Evolutionary conservation across 164 flowering plant genomes (phyloP).

Genomic region (Protea cynaroides): DNA sequence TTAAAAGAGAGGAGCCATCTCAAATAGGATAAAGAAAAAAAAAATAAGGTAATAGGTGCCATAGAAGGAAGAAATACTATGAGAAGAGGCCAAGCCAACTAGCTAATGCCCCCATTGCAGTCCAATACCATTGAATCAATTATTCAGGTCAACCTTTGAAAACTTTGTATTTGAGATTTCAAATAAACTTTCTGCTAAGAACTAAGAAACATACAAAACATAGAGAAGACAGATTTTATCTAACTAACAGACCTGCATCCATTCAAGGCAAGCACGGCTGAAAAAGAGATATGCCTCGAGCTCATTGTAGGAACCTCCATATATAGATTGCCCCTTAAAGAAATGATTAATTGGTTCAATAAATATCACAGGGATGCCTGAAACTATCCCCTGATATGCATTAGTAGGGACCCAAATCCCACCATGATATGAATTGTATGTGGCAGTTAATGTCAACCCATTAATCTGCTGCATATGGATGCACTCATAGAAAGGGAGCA

Average conservation of each 20-base stretch:
- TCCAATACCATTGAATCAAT: no score
- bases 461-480: constrained; percentile 41
- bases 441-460: constrained; percentile 27
- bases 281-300: constrained; percentile 64
- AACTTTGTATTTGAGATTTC: no score
- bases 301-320: constrained; percentile 68
- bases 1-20: no score
- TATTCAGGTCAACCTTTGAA: no score
- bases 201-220: not conserved
- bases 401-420: constrained; percentile 48
- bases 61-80: no score
- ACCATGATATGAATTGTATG: constrained; percentile 49
- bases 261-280: constrained; percentile 71
- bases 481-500: constrained; percentile 70
- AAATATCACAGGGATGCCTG: constrained; percentile 47
- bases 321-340: constrained; percentile 50
- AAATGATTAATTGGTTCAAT: constrained; percentile 53
- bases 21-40: no score
- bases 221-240: not conserved
- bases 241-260: constrained; percentile 57
- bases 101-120: no score
- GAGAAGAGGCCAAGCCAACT: no score
- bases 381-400: constrained; percentile 48
- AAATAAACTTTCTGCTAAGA: not conserved
- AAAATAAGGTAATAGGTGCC: no score